Conservation (phyloP, 305 asterid species). For the Fraxinus latifolia region DNA sequence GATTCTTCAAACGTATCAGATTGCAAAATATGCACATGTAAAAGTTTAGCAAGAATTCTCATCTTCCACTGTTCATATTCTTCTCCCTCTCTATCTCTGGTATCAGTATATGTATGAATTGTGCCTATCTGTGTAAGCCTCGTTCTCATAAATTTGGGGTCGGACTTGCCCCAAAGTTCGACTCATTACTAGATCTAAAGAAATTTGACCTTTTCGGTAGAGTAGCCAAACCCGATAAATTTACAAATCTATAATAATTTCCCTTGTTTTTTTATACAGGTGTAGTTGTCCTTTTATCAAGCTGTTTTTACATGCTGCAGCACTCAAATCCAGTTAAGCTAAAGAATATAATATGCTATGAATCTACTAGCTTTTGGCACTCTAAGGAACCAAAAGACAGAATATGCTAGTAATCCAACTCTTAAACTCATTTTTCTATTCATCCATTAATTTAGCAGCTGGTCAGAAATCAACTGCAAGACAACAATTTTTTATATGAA, state of each 20-base stretch:
- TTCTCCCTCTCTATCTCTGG: background rate
- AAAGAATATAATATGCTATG: slow-evolving; percentile 23
- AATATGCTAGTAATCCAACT: slow-evolving; percentile 35
- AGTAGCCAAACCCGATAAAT: background rate
- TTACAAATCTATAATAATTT: background rate
- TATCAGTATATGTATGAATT: background rate
- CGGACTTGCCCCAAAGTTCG: background rate
- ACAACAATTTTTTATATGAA: slow-evolving; percentile 15
- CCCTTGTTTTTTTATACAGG: slow-evolving; percentile 15
- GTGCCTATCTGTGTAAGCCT: background rate
- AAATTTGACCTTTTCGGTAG: background rate
- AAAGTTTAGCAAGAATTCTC: background rate
- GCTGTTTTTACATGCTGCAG: slow-evolving; percentile 21
- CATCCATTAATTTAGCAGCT: slow-evolving; percentile 23
- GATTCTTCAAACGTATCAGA: background rate
- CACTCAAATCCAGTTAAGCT: slow-evolving; percentile 26
- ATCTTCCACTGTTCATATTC: background rate
- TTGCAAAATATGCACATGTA: background rate
- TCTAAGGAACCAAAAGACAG: slow-evolving; percentile 46
- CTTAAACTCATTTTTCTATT: slow-evolving; percentile 30
- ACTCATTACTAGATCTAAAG: background rate
- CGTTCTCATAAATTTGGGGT: background rate
- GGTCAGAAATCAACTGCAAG: slow-evolving; percentile 24
- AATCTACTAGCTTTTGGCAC: slow-evolving; percentile 28
- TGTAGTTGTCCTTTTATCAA: slow-evolving; percentile 29